phyloP scores from a whole-genome alignment of 2,329 filamentous ascomycete species.

The Immersiporthe knoxdaviesiana region DNA sequence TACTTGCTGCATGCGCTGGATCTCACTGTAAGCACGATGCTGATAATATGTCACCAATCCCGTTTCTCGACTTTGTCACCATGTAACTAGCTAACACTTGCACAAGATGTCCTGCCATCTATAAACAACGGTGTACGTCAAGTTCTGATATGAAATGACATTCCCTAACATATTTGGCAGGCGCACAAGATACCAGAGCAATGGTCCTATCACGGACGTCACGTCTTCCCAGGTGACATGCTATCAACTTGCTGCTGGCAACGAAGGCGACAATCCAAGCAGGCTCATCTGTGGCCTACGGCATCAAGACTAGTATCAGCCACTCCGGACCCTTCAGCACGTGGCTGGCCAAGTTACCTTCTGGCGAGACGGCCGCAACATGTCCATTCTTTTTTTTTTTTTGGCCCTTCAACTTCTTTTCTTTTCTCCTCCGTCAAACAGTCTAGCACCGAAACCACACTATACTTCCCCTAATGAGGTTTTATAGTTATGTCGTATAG shows the following conservation, averaged over 20 bases:
- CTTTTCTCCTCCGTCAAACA: not conserved
- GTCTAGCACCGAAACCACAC: not conserved
- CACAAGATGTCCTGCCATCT: conserved; percentile 13
- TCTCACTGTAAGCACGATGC: conserved; percentile 4
- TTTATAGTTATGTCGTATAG: not conserved
- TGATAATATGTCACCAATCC: not conserved
- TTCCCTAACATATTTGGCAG: not conserved
- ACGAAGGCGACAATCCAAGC: conserved; percentile 48
- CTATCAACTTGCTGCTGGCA: conserved; percentile 46
- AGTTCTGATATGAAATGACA: not conserved
- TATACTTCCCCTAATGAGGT: not conserved
- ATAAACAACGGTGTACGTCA: conserved; percentile 16
- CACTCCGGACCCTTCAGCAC: conserved; percentile 47
- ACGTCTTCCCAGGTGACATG: conserved; percentile 53
- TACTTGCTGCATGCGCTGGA: conserved; percentile 10
- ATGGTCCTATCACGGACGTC: conserved; percentile 53
- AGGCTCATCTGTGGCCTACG: conserved; percentile 49
- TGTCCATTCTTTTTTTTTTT: too few relatives aligned
- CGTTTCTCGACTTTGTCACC: not conserved
- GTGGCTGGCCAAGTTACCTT: conserved; percentile 46
- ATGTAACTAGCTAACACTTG: not conserved
- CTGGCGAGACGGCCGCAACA: conserved; percentile 42
- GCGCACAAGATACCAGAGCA: conserved; percentile 52
- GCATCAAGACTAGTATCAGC: conserved; percentile 45
- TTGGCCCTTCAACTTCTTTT: not conserved